phyloP scores from a whole-genome alignment of 2,329 filamentous ascomycete species.

The Beauveria medogensis region DNA sequence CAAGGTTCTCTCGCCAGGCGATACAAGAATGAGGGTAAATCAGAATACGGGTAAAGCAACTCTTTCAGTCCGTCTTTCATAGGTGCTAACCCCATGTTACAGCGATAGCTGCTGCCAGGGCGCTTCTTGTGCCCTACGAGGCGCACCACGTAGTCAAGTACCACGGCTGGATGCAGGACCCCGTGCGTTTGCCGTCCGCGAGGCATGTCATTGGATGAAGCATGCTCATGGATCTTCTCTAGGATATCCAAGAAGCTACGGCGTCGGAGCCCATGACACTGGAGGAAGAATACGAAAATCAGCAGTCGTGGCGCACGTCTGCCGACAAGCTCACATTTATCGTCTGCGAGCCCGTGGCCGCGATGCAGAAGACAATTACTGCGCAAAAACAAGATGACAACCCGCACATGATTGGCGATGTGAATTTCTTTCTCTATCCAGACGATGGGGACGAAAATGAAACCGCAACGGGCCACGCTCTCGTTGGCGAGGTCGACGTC shows the following conservation, averaged over 20 bases:
- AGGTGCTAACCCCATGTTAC: not conserved
- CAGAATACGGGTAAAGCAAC: not conserved
- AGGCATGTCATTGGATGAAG: not conserved
- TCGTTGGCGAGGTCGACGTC: constrained; percentile 70
- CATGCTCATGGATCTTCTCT: not conserved
- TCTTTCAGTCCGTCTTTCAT: accelerated
- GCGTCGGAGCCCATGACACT: constrained; percentile 79
- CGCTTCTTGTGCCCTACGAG: constrained; percentile 79
- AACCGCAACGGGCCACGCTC: constrained; percentile 17
- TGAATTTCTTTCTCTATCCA: constrained; percentile 70
- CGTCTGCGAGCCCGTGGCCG: constrained; percentile 45
- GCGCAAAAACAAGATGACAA: constrained; percentile 45
- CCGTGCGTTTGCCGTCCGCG: constrained; percentile 33
- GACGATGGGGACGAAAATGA: constrained; percentile 44
- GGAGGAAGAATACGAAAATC: constrained; percentile 82
- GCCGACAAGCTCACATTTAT: constrained; percentile 91
- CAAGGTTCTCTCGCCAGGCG: not conserved
- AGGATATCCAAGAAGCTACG: constrained; percentile 74
- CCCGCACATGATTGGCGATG: constrained; percentile 59
- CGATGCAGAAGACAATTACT: constrained; percentile 7
- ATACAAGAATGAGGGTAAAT: not conserved
- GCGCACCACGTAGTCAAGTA: constrained; percentile 74
- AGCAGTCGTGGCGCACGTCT: constrained; percentile 75
- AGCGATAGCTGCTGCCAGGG: constrained; percentile 59
- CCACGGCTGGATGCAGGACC: constrained; percentile 86